These are phyloP conservation scores for Paramyrothecium sp. DNA, from an alignment of 2,329 filamentous ascomycete genomes.

Conservation along the genomic window DNA sequence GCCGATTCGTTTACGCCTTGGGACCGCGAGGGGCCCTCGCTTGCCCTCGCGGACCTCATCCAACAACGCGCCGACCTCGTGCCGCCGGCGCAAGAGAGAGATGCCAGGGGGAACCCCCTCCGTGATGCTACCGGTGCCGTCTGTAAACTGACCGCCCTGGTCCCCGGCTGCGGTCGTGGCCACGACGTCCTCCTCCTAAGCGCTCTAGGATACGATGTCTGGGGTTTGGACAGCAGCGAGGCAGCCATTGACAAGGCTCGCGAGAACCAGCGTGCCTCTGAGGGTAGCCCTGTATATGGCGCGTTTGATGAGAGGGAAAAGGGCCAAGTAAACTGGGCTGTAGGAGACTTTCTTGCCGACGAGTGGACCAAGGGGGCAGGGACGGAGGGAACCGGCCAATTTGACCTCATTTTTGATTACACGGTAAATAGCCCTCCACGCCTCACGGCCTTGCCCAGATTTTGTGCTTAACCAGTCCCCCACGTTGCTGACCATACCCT, in stretches of 20 bases:
- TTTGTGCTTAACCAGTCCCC: not conserved
- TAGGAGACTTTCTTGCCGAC: conserved; percentile 66
- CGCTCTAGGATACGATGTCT: conserved; percentile 73
- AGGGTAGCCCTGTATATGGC: conserved; percentile 41
- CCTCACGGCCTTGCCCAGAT: not conserved
- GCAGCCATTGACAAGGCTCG: conserved; percentile 43
- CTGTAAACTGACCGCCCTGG: conserved; percentile 51
- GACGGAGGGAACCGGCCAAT: conserved; percentile 42
- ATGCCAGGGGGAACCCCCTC: conserved; percentile 25
- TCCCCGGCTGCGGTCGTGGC: conserved; percentile 80
- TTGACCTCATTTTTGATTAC: conserved; percentile 67
- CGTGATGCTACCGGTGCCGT: conserved; percentile 19
- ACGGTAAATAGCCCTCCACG: conserved; percentile 42
- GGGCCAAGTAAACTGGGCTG: conserved; percentile 55
- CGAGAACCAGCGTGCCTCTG: conserved; percentile 37
- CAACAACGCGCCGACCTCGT: conserved; percentile 43
- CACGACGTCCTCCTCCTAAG: conserved; percentile 78
- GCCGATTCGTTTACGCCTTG: conserved; percentile 46
- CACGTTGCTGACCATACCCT: conserved; percentile 7
- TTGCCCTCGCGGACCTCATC: conserved; percentile 54
- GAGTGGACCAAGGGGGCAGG: conserved; percentile 48
- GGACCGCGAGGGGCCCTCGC: conserved; percentile 53
- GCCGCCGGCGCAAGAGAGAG: conserved; percentile 28
- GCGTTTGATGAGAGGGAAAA: conserved; percentile 33
- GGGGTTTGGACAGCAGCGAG: conserved; percentile 68